phyloP scores from a whole-genome alignment of 23 red algal genomes.

The Agarophyton chilense region DNA sequence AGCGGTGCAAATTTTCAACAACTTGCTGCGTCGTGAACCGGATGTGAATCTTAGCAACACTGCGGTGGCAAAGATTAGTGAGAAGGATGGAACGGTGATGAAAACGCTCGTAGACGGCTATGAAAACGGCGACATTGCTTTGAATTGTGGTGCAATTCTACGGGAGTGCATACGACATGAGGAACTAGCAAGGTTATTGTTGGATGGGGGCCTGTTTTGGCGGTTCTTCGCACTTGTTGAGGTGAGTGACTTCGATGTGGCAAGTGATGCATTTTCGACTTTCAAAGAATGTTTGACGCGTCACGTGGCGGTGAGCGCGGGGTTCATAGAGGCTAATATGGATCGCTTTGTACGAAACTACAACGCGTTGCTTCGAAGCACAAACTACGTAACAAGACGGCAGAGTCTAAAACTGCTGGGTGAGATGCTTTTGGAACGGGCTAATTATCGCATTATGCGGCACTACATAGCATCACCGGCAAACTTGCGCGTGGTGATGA shows the following conservation, averaged over 20 bases:
- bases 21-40: conserved; percentile 80
- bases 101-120: conserved; percentile 76
- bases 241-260: conserved; percentile 95
- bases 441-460: conserved; percentile 93
- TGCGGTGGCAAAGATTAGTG: conserved; percentile 31
- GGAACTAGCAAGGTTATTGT: conserved; percentile 56
- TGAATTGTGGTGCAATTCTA: conserved; percentile 91
- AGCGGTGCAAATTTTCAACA: conserved; percentile 95
- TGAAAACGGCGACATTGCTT: conserved; percentile 68
- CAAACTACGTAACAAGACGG: conserved; percentile 93
- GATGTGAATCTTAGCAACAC: conserved; percentile 4
- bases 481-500: conserved; percentile 97
- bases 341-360: conserved; percentile 85
- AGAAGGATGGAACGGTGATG: conserved; percentile 57
- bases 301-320: conserved; percentile 81
- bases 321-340: conserved; percentile 78
- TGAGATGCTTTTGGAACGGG: conserved; percentile 90
- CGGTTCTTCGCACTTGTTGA: conserved; percentile 87
- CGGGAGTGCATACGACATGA: conserved; percentile 92
- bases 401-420: conserved; percentile 91
- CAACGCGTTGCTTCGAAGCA: conserved; percentile 73
- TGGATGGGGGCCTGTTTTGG: conserved; percentile 79
- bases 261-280: conserved; percentile 91
- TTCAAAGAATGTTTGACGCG: conserved; percentile 85
- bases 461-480: conserved; percentile 87